Evolutionary conservation across 768 basidiomycete genomes (phyloP).

Genomic region (Boletus reticuloceps): DNA sequence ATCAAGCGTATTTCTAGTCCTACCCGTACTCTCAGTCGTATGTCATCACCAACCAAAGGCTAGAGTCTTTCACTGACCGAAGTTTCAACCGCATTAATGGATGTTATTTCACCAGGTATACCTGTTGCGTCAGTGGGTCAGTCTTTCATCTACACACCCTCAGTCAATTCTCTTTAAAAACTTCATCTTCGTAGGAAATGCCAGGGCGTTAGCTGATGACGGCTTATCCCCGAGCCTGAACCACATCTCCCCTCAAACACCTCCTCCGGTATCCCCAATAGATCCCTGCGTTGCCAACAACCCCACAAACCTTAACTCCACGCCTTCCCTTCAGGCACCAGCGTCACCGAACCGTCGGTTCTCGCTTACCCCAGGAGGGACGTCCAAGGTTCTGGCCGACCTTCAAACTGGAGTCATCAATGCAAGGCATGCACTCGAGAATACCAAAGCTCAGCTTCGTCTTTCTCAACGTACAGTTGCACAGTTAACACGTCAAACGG

Average conservation of each 20-base stretch:
- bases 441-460: conserved; percentile 79
- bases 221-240: conserved; percentile 39
- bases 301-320: conserved; percentile 32
- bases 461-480: conserved; percentile 82
- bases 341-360: conserved; percentile 51
- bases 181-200: conserved; percentile 58
- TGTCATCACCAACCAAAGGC: conserved; percentile 35
- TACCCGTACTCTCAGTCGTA: conserved; percentile 77
- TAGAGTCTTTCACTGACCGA: conserved; percentile 18
- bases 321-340: conserved; percentile 42
- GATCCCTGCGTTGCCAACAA: conserved; percentile 34
- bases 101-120: conserved; percentile 51
- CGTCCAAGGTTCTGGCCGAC: conserved; percentile 85
- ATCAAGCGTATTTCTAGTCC: conserved; percentile 65
- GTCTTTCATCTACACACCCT: conserved; percentile 28
- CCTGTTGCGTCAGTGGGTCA: conserved; percentile 75
- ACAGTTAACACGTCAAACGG: conserved; percentile 79
- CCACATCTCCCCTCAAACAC: conserved; percentile 31
- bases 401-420: conserved; percentile 81
- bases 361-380: conserved; percentile 72
- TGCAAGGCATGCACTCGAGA: conserved; percentile 79
- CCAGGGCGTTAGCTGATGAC: conserved; percentile 79
- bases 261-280: conserved; percentile 31
- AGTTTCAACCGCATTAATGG: conserved; percentile 21
- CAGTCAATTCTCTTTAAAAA: conserved; percentile 17